Evolutionary conservation across 2,329 filamentous ascomycete genomes (phyloP).

Genomic region (Atkinsonella texensis): DNA sequence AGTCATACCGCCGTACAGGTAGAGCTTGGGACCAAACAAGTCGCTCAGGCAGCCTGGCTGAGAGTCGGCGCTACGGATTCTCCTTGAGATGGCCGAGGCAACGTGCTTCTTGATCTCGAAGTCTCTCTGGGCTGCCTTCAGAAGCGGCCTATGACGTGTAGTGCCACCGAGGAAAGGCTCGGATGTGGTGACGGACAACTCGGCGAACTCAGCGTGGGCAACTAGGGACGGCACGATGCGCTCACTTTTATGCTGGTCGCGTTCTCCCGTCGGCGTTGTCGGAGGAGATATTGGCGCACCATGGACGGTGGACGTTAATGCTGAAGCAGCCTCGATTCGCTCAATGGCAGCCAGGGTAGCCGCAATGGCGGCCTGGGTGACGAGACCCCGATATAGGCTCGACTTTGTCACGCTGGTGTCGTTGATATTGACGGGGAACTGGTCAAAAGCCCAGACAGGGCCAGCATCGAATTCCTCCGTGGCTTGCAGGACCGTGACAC

Average conservation of each 20-base stretch:
- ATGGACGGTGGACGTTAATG: neutral
- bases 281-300: conserved; percentile 6
- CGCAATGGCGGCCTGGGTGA: conserved; percentile 25
- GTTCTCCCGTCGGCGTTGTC: neutral
- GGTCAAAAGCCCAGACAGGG: conserved; percentile 31
- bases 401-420: conserved; percentile 27
- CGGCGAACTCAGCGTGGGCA: conserved; percentile 15
- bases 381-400: conserved; percentile 25
- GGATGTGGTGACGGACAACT: conserved; percentile 21
- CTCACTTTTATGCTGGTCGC: neutral
- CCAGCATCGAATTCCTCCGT: conserved; percentile 30
- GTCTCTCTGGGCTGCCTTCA: conserved; percentile 25
- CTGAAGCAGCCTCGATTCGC: conserved; percentile 19
- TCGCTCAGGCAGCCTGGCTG: conserved; percentile 28
- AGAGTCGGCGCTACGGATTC: conserved; percentile 28
- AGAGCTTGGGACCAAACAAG: conserved; percentile 24
- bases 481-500: conserved; percentile 27
- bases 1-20: conserved; percentile 28
- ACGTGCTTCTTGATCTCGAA: conserved; percentile 23
- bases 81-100: conserved; percentile 26
- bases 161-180: conserved; percentile 25
- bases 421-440: conserved; percentile 29
- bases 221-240: conserved; percentile 14
- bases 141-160: conserved; percentile 23
- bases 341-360: conserved; percentile 25